Evolutionary conservation across 441 rosid species (phyloP).

Genomic region (Syzygium syzygioides): DNA sequence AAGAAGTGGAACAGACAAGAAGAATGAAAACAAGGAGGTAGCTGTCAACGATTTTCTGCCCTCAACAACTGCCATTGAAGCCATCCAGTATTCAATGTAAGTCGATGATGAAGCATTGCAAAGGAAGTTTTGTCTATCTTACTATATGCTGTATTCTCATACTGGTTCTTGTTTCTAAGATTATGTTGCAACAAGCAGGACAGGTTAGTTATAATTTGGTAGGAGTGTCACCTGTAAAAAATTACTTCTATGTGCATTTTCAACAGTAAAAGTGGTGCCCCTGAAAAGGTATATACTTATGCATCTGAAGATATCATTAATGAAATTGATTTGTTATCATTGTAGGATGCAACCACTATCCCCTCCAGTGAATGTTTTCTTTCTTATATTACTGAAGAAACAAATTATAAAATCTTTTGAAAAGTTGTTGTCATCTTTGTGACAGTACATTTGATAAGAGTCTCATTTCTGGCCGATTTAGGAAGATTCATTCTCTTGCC

Average conservation of each 20-base stretch:
- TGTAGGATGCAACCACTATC: neutral
- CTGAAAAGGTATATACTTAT: neutral
- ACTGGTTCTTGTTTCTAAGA: neutral
- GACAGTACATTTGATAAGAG: neutral
- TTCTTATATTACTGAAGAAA: neutral
- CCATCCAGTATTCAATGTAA: constrained; percentile 89
- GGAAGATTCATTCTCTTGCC: neutral
- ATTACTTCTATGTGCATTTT: neutral
- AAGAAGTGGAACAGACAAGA: constrained; percentile 51
- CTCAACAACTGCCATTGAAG: constrained; percentile 50
- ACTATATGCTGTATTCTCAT: neutral
- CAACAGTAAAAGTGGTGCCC: neutral
- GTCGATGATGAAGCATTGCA: constrained; percentile 3
- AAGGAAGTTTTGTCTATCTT: neutral
- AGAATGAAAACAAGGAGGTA: constrained; percentile 95
- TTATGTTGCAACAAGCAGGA: neutral
- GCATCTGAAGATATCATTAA: neutral
- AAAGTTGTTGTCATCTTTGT: neutral
- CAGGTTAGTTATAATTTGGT: neutral
- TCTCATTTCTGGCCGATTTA: neutral
- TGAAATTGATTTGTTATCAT: neutral
- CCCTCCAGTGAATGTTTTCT: neutral
- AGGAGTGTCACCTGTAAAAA: neutral
- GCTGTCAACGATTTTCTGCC: constrained; percentile 91
- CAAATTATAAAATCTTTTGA: neutral